Evolutionary conservation across 768 basidiomycete genomes (phyloP).

Genomic region (Lanmaoa pseudosensibilis): DNA sequence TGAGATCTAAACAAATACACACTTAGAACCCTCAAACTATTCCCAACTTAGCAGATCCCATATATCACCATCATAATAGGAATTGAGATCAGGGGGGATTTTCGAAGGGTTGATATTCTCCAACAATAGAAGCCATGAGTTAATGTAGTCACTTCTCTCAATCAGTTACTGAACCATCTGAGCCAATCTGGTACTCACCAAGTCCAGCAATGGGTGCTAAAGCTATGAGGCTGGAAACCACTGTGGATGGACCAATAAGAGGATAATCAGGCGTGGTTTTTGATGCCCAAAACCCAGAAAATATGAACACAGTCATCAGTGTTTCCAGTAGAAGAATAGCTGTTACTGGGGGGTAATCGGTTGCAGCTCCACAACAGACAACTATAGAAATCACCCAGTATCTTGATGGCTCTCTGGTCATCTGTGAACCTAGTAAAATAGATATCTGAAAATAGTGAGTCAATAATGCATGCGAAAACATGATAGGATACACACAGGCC

Average conservation of each 20-base stretch:
- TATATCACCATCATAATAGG: conserved; percentile 22
- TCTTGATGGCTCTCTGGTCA: conserved; percentile 15
- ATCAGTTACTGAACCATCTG: neutral
- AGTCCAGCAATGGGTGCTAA: conserved; percentile 13
- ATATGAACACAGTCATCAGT: conserved; percentile 10
- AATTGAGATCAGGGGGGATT: neutral
- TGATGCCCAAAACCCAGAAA: conserved; percentile 17
- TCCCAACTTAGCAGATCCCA: too few relatives aligned
- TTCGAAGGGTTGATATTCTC: conserved; percentile 17
- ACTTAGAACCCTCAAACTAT: neutral
- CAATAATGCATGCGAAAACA: too few relatives aligned
- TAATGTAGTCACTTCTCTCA: conserved; percentile 8
- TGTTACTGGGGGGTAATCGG: conserved; percentile 6
- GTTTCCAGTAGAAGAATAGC: conserved; percentile 17
- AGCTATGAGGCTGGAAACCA: too few relatives aligned
- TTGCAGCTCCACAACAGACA: neutral
- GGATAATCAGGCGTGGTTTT: too few relatives aligned
- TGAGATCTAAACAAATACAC: conserved; percentile 13
- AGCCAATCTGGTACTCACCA: conserved; percentile 8
- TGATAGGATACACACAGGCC: conserved; percentile 4
- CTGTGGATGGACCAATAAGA: too few relatives aligned
- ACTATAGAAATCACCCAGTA: conserved; percentile 8
- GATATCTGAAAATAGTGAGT: conserved; percentile 8
- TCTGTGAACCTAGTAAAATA: conserved; percentile 21
- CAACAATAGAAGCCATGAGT: conserved; percentile 27